phyloP scores from a whole-genome alignment of 2,329 filamentous ascomycete species.

The Didymella pinodella region DNA sequence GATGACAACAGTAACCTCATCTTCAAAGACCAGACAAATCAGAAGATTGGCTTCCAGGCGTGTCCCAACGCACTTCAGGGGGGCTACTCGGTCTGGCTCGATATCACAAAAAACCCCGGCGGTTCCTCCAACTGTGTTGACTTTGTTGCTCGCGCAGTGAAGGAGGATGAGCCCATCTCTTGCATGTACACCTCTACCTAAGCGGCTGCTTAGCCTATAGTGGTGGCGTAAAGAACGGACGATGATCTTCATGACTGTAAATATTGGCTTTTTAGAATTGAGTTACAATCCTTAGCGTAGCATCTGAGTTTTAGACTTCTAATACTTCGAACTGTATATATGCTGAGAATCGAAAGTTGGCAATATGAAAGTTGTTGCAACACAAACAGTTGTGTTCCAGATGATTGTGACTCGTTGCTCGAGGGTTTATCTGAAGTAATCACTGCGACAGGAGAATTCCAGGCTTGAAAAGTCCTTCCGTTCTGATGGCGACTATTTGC shows the following conservation, averaged over 20 bases:
- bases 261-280: not conserved
- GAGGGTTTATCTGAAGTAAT: too few relatives aligned
- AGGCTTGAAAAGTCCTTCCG: too few relatives aligned
- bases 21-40: constrained; percentile 45
- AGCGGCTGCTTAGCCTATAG: not conserved
- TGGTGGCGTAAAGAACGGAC: not conserved
- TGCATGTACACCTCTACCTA: constrained; percentile 32
- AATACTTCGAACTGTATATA: constrained; percentile 15
- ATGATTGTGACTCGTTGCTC: too few relatives aligned
- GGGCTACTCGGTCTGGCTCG: constrained; percentile 46
- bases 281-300: constrained; percentile 9
- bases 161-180: constrained; percentile 23
- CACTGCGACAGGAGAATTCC: too few relatives aligned
- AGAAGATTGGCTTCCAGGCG: constrained; percentile 57
- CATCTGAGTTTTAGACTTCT: not conserved
- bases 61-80: constrained; percentile 60
- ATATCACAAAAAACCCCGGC: constrained; percentile 26
- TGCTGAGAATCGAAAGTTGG: not conserved
- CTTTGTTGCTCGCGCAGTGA: constrained; percentile 42
- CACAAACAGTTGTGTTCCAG: not conserved
- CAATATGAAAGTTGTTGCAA: not conserved
- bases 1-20: constrained; percentile 55
- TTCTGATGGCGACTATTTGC: too few relatives aligned
- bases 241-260: not conserved
- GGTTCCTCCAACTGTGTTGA: constrained; percentile 48